Base-by-base conservation (phyloP, 176 grass and related monocot genomes). In the Rhynchospora tenuis region DNA sequence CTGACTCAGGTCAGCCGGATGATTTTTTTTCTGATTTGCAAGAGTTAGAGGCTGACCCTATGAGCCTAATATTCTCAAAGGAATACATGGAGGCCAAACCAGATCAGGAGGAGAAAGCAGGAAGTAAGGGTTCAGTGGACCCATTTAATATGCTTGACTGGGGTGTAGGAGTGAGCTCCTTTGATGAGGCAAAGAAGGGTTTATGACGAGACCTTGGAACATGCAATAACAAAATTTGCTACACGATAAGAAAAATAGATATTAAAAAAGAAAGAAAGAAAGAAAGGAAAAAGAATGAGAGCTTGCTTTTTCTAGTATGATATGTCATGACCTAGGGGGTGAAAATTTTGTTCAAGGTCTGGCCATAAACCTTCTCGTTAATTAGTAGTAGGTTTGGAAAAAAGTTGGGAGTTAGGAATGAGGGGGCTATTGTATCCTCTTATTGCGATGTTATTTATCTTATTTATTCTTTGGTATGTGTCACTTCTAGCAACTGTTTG, bases 1-100 rank as follows among this genome's bases (percentile, higher is more conserved):
- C 96, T 1, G 96, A 95, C 13, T 83, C 82, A 6, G 81, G 88
- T 15, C 89, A 91, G 38, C 79, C 90, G 15, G 91, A 98, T 33
- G 96, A 98, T 83, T 95, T 98, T 86, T 98, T 98, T 45, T 86
- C 92, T 2, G 92, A 93, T 61, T 89, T 98, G 44, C 85, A 91
- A 14, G 96, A 95, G 87, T 27, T 98, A 81, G 96, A 98, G 26
- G 75, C 89, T 52, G 86, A 98, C 27, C 95, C 95, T 10, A 92
- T 93, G 84, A 90, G 87, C 87, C 91, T 95, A 50, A 93, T 98
- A 26, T 95, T 98, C 87, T 94, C 95, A 70, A 91, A 90, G 84
- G 95, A 91, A 84, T 91, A 91, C 78, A 86, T 89, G 88, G 93
- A 93, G 64, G 83, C 84, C 0, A 93, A 90, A 79, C 73, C 69